Conservation (phyloP, 371 early-diverging fungal genomes). For the Nematocida sp. region DNA sequence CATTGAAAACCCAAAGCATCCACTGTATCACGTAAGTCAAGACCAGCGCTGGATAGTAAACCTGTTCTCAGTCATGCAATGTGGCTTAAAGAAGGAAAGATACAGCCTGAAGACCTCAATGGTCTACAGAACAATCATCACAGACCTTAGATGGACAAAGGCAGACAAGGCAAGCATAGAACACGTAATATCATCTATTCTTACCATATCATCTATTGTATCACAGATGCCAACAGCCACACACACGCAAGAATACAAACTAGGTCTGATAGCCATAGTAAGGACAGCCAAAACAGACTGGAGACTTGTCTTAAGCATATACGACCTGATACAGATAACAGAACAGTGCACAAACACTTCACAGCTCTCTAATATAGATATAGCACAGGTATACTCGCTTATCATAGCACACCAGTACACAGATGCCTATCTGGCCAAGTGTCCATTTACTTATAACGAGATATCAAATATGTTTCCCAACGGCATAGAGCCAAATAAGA, state of each 20-base stretch:
- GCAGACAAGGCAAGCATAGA: neutral
- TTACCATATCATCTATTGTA: neutral
- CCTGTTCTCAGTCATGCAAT: conserved; percentile 21
- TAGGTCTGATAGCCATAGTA: conserved; percentile 19
- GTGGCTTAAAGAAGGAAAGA: neutral
- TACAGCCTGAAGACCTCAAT: neutral
- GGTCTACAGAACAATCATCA: neutral
- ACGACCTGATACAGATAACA: conserved; percentile 20
- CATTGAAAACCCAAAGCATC: neutral
- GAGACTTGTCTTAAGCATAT: conserved; percentile 13
- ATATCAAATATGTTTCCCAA: neutral
- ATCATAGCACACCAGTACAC: conserved; percentile 5
- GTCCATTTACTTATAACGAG: neutral
- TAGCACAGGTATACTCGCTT: neutral
- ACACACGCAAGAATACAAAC: neutral
- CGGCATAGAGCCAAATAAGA: neutral
- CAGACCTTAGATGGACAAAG: conserved; percentile 32
- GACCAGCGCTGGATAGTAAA: neutral
- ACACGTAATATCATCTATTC: neutral
- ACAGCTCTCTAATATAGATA: too few species aligned
- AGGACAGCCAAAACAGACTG: conserved; percentile 16
- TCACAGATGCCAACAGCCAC: conserved; percentile 22
- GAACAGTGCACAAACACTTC: neutral
- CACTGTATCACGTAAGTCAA: neutral
- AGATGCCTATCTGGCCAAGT: conserved; percentile 20